Conservation (phyloP, 1,284 basidiomycete genomes). For the Ceratobasidium sp. region DNA sequence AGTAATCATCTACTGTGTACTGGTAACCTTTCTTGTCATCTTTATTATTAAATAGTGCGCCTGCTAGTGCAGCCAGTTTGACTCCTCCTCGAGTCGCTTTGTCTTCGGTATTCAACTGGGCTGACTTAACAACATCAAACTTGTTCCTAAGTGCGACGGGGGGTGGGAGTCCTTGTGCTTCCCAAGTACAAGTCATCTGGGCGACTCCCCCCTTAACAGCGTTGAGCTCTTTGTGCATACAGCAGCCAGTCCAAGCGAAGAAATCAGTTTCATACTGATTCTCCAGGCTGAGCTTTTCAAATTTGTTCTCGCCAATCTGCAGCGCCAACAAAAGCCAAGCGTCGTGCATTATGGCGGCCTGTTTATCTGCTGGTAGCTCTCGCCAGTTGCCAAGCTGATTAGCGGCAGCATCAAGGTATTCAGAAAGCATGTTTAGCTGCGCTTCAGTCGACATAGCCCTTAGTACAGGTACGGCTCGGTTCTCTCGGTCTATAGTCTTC, state of each 20-base stretch:
- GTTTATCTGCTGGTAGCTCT: background rate
- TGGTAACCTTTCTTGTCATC: constrained; percentile 58
- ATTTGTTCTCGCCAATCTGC: background rate
- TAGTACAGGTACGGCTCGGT: background rate
- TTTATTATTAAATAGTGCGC: constrained; percentile 56
- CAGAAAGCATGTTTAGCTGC: too few species aligned
- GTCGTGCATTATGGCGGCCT: background rate
- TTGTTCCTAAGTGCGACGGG: constrained; percentile 55
- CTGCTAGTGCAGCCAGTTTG: constrained; percentile 55
- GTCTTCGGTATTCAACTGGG: background rate
- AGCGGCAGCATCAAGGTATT: background rate
- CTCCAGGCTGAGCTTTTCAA: background rate
- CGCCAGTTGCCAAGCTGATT: background rate
- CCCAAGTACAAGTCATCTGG: constrained; percentile 53
- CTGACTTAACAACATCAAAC: constrained; percentile 49
- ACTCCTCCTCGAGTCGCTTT: constrained; percentile 52
- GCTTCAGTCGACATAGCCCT: too few species aligned
- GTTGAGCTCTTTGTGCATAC: constrained; percentile 63
- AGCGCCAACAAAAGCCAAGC: constrained; percentile 11
- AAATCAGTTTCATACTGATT: background rate
- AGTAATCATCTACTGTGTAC: constrained; percentile 50
- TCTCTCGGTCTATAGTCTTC: background rate
- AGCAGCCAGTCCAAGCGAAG: constrained; percentile 57
- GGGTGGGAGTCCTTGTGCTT: constrained; percentile 39
- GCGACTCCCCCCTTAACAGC: constrained; percentile 56